Evolutionary conservation across 192 early-diverging fungal genomes (phyloP).

Genomic region (Coemansia furcata): DNA sequence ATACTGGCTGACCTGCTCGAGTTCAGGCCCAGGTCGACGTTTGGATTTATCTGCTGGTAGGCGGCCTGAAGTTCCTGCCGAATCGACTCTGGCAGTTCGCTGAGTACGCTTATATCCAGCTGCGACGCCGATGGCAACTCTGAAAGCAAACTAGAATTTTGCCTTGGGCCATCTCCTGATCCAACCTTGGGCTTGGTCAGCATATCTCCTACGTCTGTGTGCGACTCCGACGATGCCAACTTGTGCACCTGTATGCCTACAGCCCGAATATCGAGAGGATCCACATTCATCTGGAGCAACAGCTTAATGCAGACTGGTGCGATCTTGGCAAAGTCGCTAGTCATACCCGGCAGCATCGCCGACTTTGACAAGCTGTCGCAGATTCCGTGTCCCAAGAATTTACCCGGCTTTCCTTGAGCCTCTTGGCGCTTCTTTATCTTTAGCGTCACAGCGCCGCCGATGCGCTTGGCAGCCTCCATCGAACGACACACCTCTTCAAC

Average conservation of each 20-base stretch:
- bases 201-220: slow-evolving; percentile 12
- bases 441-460: slow-evolving; percentile 64
- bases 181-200: slow-evolving; percentile 17
- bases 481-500: slow-evolving; percentile 63
- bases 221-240: slow-evolving; percentile 11
- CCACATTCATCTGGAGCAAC: slow-evolving; percentile 15
- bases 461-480: slow-evolving; percentile 56
- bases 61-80: slow-evolving; percentile 28
- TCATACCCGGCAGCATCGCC: slow-evolving; percentile 46
- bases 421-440: slow-evolving; percentile 61
- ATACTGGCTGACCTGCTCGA: background rate
- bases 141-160: background rate
- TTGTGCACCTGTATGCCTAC: slow-evolving; percentile 41
- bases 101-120: slow-evolving; percentile 31
- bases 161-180: background rate
- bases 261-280: slow-evolving; percentile 42
- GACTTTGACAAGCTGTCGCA: slow-evolving; percentile 62
- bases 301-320: slow-evolving; percentile 14
- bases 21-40: slow-evolving; percentile 1
- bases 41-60: slow-evolving; percentile 8
- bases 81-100: slow-evolving; percentile 37
- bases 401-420: slow-evolving; percentile 53
- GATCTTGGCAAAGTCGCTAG: slow-evolving; percentile 49
- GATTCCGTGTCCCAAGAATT: slow-evolving; percentile 66
- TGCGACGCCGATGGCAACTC: slow-evolving; percentile 42